Evolutionary conservation across 2,329 filamentous ascomycete species (phyloP).

Genomic region (Fusarium sp.): DNA sequence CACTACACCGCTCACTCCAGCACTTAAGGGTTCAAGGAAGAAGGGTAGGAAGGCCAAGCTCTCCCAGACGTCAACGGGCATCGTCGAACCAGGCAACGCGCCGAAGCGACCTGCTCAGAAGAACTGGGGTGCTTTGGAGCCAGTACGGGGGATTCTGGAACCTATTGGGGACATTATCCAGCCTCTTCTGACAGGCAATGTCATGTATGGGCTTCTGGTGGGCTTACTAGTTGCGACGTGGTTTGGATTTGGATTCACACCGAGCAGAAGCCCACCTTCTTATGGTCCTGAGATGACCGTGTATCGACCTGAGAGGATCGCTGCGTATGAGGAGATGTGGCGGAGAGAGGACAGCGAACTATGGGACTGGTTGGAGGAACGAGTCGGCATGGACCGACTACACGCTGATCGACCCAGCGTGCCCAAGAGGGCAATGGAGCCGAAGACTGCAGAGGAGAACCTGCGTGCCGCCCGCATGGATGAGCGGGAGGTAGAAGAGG

Average conservation of each 20-base stretch:
- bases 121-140: constrained; percentile 86
- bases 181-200: constrained; percentile 80
- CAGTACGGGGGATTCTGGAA: constrained; percentile 75
- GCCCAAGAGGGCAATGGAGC: constrained; percentile 64
- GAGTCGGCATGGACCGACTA: constrained; percentile 77
- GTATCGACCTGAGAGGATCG: constrained; percentile 72
- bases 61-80: constrained; percentile 58
- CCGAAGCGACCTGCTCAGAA: constrained; percentile 58
- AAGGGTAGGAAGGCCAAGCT: constrained; percentile 66
- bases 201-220: constrained; percentile 80
- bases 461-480: constrained; percentile 72
- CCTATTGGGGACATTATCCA: constrained; percentile 77
- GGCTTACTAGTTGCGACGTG: constrained; percentile 80
- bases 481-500: constrained; percentile 80
- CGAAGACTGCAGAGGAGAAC: constrained; percentile 70
- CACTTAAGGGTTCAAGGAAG: constrained; percentile 68
- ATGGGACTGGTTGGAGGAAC: constrained; percentile 94
- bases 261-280: constrained; percentile 51
- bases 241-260: constrained; percentile 72
- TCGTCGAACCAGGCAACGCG: constrained; percentile 54
- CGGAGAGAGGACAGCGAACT: constrained; percentile 86
- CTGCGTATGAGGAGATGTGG: constrained; percentile 96
- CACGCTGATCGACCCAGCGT: constrained; percentile 49
- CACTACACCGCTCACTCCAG: constrained; percentile 58
- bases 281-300: constrained; percentile 51